phyloP scores from a whole-genome alignment of 352 stramenopile species.

The Pythium vanterpoolii region DNA sequence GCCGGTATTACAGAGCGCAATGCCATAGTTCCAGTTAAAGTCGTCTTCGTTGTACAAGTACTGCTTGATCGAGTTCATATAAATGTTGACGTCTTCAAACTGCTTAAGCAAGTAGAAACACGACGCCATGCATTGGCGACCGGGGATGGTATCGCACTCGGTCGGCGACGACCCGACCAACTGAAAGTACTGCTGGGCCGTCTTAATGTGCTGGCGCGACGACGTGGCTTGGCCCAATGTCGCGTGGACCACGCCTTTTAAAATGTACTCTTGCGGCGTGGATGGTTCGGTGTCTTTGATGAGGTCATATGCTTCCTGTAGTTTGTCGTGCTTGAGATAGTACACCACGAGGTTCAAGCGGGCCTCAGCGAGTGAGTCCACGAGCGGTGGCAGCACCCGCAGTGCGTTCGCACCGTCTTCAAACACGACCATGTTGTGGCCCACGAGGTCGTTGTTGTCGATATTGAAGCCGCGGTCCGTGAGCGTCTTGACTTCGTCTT shows the following conservation, averaged over 20 bases:
- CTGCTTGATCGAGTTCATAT: slow-evolving; percentile 95
- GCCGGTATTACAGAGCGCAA: slow-evolving; percentile 90
- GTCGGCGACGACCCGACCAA: slow-evolving; percentile 91
- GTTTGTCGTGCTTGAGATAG: slow-evolving; percentile 89
- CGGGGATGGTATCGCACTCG: slow-evolving; percentile 97
- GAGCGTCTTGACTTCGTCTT: slow-evolving; percentile 92
- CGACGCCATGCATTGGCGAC: slow-evolving; percentile 96
- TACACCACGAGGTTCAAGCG: slow-evolving; percentile 95
- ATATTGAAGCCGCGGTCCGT: slow-evolving; percentile 88
- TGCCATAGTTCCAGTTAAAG: slow-evolving; percentile 98
- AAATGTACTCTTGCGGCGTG: slow-evolving; percentile 92
- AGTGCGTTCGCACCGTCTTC: slow-evolving; percentile 92
- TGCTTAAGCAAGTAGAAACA: slow-evolving; percentile 96
- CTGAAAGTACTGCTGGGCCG: slow-evolving; percentile 93
- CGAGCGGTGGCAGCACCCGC: slow-evolving; percentile 88
- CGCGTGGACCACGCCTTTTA: slow-evolving; percentile 91
- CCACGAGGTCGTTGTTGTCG: slow-evolving; percentile 92
- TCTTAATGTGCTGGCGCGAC: slow-evolving; percentile 91
- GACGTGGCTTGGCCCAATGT: slow-evolving; percentile 86
- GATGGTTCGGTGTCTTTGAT: slow-evolving; percentile 94
- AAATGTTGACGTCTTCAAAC: slow-evolving; percentile 97
- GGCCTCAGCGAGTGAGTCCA: slow-evolving; percentile 92
- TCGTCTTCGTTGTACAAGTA: slow-evolving; percentile 96
- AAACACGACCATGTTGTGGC: slow-evolving; percentile 97
- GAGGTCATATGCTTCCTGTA: slow-evolving; percentile 93